A percentile compares a stretch with the other conserved stretches of the same genome.
Conservation (phyloP, 1,284 basidiomycete species). For the Phaffia rhodozyma region DNA sequence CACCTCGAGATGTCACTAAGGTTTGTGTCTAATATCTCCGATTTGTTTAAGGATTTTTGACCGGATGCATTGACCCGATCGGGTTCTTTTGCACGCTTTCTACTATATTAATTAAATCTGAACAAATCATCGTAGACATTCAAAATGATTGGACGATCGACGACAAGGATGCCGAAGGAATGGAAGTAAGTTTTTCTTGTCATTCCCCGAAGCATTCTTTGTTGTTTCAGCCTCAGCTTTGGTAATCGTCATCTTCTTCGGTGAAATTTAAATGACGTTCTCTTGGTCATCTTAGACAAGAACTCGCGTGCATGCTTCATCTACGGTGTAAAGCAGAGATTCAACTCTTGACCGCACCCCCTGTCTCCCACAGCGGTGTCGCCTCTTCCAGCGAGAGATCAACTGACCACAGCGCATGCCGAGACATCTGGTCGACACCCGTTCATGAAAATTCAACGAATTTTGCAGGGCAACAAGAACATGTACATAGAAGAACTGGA, state of each 20-base stretch:
- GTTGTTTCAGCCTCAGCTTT: neutral
- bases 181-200: slow-evolving; percentile 52
- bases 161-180: slow-evolving; percentile 41
- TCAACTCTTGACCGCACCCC: slow-evolving; percentile 47
- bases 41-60: slow-evolving; percentile 22
- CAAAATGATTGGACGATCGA: slow-evolving; percentile 8
- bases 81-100: neutral
- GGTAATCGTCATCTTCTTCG: neutral
- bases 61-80: neutral
- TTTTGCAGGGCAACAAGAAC: neutral
- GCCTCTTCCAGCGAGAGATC: too few species aligned
- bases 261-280: neutral
- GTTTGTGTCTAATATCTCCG: slow-evolving; percentile 25
- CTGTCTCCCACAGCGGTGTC: neutral
- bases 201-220: neutral
- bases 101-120: too few species aligned
- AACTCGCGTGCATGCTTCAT: slow-evolving; percentile 65
- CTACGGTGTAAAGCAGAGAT: slow-evolving; percentile 76
- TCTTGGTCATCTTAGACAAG: slow-evolving; percentile 43
- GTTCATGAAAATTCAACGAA: neutral
- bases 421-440: neutral
- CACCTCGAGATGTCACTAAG: slow-evolving; percentile 59
- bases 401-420: too few species aligned
- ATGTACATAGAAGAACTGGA: neutral
- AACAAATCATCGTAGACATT: slow-evolving; percentile 1